Evolutionary conservation across 2,329 filamentous ascomycete species (phyloP).

Genomic region (Nectriaceae sp.): DNA sequence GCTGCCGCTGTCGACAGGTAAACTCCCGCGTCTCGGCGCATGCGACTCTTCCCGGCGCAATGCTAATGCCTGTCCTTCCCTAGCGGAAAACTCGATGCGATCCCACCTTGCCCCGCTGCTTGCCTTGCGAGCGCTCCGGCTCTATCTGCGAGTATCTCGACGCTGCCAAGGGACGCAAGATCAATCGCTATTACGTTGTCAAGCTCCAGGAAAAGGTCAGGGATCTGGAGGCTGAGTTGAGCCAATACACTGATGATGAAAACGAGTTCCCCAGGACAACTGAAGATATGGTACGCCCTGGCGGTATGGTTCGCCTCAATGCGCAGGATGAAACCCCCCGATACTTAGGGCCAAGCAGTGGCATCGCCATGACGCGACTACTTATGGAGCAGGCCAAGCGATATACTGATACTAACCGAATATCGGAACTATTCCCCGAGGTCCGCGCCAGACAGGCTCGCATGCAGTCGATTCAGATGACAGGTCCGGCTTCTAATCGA

Average conservation of each 20-base stretch:
- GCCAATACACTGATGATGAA: constrained; percentile 76
- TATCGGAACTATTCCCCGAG: constrained; percentile 88
- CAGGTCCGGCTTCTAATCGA: constrained; percentile 52
- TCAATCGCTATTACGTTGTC: constrained; percentile 90
- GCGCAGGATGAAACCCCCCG: constrained; percentile 84
- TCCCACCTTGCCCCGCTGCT: constrained; percentile 85
- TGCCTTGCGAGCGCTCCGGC: constrained; percentile 89
- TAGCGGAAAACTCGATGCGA: constrained; percentile 97
- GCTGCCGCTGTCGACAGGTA: constrained; percentile 78
- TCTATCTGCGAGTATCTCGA: constrained; percentile 95
- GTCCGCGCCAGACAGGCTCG: constrained; percentile 56
- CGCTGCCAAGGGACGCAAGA: constrained; percentile 79
- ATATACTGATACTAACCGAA: constrained; percentile 86
- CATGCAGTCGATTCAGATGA: constrained; percentile 61
- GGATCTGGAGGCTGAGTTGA: constrained; percentile 78
- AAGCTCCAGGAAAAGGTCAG: constrained; percentile 86
- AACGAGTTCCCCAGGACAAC: constrained; percentile 67
- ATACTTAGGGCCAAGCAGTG: constrained; percentile 91
- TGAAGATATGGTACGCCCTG: constrained; percentile 85
- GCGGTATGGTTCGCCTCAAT: constrained; percentile 80
- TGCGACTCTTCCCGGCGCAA: constrained; percentile 5
- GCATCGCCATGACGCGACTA: constrained; percentile 90
- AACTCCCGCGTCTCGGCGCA: constrained; percentile 28
- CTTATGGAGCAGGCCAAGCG: constrained; percentile 97
- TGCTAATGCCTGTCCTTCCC: constrained; percentile 14